Conservation (phyloP, 805 yeast species). For the Kodamaea restingae region DNA sequence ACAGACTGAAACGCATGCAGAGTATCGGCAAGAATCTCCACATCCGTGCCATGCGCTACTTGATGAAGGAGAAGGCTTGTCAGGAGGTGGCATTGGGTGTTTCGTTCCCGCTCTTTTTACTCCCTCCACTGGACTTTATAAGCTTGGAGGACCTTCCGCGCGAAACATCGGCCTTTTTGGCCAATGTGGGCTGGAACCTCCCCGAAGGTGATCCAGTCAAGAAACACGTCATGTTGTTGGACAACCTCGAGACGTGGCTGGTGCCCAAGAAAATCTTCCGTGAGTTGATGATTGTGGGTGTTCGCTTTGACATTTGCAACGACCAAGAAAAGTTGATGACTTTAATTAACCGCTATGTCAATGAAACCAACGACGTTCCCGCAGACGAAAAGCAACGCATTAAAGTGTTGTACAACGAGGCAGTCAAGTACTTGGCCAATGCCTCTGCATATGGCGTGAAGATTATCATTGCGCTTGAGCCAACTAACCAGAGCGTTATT, state of each 20-base stretch:
- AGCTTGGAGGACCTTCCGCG: slow-evolving; percentile 3
- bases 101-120: slow-evolving; percentile 39
- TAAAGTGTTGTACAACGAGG: slow-evolving; percentile 33
- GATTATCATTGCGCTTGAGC: slow-evolving; percentile 52
- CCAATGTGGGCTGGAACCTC: slow-evolving; percentile 40
- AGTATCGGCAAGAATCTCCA: slow-evolving; percentile 54
- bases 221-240: slow-evolving; percentile 38
- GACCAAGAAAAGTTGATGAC: slow-evolving; percentile 39
- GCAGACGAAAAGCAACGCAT: slow-evolving; percentile 19
- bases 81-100: slow-evolving; percentile 39
- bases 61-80: slow-evolving; percentile 42
- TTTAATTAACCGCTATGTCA: slow-evolving; percentile 29
- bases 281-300: slow-evolving; percentile 54
- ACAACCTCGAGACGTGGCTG: slow-evolving; percentile 44
- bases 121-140: slow-evolving; percentile 1
- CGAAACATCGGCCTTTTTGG: slow-evolving; percentile 30
- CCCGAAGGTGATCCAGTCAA: slow-evolving; percentile 14
- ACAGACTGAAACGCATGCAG: slow-evolving; percentile 49
- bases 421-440: slow-evolving; percentile 27
- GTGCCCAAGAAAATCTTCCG: slow-evolving; percentile 52
- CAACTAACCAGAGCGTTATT: slow-evolving; percentile 47
- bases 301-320: slow-evolving; percentile 52
- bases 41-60: slow-evolving; percentile 47
- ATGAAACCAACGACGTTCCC: slow-evolving; percentile 7
- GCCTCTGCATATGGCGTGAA: slow-evolving; percentile 34